Evolutionary conservation across 805 yeast species (phyloP).

Genomic region (Middelhovenomyces tepae): DNA sequence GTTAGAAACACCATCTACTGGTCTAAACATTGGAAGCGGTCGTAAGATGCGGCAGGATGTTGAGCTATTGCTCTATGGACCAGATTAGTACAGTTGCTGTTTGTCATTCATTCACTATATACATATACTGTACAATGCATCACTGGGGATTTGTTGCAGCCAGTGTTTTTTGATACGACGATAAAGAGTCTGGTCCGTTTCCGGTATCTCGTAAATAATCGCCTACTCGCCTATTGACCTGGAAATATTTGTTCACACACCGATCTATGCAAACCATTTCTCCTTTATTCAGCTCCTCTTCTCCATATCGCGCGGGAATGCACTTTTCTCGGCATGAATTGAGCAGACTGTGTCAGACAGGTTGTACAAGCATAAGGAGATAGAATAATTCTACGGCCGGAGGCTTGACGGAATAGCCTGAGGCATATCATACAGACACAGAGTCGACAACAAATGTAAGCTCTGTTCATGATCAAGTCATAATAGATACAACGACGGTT

Average conservation of each 20-base stretch:
- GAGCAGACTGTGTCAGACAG: slow-evolving; percentile 37
- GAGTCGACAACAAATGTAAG: not conserved
- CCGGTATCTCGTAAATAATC: slow-evolving; percentile 16
- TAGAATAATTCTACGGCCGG: too few relatives aligned
- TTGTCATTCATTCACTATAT: too few relatives aligned
- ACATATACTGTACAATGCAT: too few relatives aligned
- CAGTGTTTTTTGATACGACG: too few relatives aligned
- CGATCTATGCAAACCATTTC: slow-evolving; percentile 76
- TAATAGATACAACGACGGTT: too few relatives aligned
- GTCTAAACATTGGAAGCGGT: too few relatives aligned
- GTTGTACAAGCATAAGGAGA: not conserved
- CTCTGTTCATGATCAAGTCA: not conserved
- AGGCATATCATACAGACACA: not conserved
- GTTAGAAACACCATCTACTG: too few relatives aligned
- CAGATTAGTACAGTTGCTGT: too few relatives aligned
- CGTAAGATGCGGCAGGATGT: too few relatives aligned
- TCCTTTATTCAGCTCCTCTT: slow-evolving; percentile 76
- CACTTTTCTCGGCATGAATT: slow-evolving; percentile 66
- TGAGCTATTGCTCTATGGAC: too few relatives aligned
- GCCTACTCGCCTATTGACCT: slow-evolving; percentile 43
- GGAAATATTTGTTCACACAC: slow-evolving; percentile 77
- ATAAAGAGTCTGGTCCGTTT: slow-evolving; percentile 1
- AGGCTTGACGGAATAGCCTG: too few relatives aligned
- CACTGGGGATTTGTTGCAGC: too few relatives aligned
- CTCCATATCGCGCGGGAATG: slow-evolving; percentile 77